Evolutionary conservation across 1,139 yeast genomes (phyloP).

Genomic region (Casaregolazyma lundiana): DNA sequence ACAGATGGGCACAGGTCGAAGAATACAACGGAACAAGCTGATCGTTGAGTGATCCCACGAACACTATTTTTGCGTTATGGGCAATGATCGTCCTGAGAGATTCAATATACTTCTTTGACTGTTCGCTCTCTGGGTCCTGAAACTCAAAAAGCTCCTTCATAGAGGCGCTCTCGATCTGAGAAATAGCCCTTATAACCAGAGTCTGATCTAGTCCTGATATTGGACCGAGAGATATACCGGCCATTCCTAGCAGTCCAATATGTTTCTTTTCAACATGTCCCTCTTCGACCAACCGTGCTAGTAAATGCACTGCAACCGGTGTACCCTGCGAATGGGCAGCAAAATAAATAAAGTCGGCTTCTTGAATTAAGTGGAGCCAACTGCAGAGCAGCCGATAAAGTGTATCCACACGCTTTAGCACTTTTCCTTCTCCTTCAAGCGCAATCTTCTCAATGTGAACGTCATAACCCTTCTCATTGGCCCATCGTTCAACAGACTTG

Average conservation of each 20-base stretch:
- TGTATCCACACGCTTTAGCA: slow-evolving; percentile 76
- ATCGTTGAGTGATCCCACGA: slow-evolving; percentile 85
- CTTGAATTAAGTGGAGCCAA: slow-evolving; percentile 65
- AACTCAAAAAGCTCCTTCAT: slow-evolving; percentile 81
- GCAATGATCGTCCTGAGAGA: slow-evolving; percentile 60
- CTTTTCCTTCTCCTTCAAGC: slow-evolving; percentile 86
- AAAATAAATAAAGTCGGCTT: slow-evolving; percentile 79
- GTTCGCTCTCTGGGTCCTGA: slow-evolving; percentile 68
- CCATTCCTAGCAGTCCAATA: slow-evolving; percentile 85
- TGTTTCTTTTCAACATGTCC: slow-evolving; percentile 51
- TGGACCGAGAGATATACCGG: slow-evolving; percentile 92
- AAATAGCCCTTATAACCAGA: slow-evolving; percentile 77
- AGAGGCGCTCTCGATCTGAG: slow-evolving; percentile 85
- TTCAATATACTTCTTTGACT: slow-evolving; percentile 65
- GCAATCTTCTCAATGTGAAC: slow-evolving; percentile 84
- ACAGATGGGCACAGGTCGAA: slow-evolving; percentile 72
- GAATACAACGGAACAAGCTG: slow-evolving; percentile 91
- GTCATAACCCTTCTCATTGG: slow-evolving; percentile 49
- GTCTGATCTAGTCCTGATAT: slow-evolving; percentile 85
- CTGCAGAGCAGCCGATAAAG: slow-evolving; percentile 67
- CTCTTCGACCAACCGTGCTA: slow-evolving; percentile 65
- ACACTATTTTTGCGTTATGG: slow-evolving; percentile 70
- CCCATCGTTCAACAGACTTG: slow-evolving; percentile 67
- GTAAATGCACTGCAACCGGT: slow-evolving; percentile 77
- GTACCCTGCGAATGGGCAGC: slow-evolving; percentile 97